Conservation (phyloP, 139 green algal species). For the Picochlorum sp. region DNA sequence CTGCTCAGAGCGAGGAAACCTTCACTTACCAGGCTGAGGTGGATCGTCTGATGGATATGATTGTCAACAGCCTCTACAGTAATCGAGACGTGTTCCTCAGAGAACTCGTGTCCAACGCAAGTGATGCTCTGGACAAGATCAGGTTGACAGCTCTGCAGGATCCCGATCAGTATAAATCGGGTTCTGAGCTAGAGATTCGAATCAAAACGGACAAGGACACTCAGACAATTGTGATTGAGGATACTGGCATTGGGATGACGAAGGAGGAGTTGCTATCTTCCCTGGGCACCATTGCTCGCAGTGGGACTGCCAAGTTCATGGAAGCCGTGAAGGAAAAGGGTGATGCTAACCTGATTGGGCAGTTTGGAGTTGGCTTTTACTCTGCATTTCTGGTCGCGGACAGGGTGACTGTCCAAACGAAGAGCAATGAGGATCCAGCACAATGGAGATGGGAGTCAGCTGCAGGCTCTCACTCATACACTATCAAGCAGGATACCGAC, state of each 20-base stretch:
- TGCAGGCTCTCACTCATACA: constrained; percentile 77
- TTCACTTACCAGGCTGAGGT: constrained; percentile 56
- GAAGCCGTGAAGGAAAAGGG: constrained; percentile 81
- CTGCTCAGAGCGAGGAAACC: constrained; percentile 15
- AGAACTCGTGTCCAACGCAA: constrained; percentile 88
- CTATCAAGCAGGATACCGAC: constrained; percentile 35
- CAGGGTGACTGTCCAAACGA: constrained; percentile 71
- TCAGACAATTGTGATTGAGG: constrained; percentile 86
- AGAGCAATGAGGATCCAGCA: constrained; percentile 50
- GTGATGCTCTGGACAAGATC: constrained; percentile 92
- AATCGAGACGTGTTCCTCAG: constrained; percentile 87
- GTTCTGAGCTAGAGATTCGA: constrained; percentile 77
- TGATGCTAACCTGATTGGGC: constrained; percentile 85
- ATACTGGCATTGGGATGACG: constrained; percentile 93
- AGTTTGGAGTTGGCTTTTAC: constrained; percentile 99
- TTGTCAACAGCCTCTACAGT: constrained; percentile 97
- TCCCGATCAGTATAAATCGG: constrained; percentile 9
- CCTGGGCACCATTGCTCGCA: constrained; percentile 94
- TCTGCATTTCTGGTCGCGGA: constrained; percentile 86
- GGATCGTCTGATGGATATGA: constrained; percentile 96
- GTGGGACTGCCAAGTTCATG: constrained; percentile 95
- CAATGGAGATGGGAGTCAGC: constrained; percentile 87
- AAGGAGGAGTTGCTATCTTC: constrained; percentile 78
- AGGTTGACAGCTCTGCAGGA: constrained; percentile 19
- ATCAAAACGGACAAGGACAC: constrained; percentile 74